Percentiles rank a stretch among this genome's conserved stretches.
Evolutionary conservation across 371 early-diverging fungal genomes (phyloP).

Genomic region (Capillidium heterosporum): DNA sequence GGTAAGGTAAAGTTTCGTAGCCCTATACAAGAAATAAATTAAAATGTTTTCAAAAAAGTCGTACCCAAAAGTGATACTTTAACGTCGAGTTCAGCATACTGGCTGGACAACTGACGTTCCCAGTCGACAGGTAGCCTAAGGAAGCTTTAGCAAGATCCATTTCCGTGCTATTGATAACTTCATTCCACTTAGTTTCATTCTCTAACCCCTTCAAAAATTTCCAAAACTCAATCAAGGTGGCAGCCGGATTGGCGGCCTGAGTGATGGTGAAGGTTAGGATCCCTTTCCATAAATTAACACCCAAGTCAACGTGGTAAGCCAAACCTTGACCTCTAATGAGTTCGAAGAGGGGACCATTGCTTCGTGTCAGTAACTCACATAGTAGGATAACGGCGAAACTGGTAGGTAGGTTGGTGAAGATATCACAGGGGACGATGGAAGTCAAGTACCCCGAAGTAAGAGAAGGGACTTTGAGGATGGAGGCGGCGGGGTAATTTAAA

Average conservation of each 20-base stretch:
- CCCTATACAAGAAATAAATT: neutral
- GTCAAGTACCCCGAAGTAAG: slow-evolving; percentile 15
- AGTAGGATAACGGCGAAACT: slow-evolving; percentile 26
- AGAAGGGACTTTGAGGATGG: slow-evolving; percentile 11
- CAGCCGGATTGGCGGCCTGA: slow-evolving; percentile 30
- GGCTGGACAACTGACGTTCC: neutral
- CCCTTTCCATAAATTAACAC: slow-evolving; percentile 27
- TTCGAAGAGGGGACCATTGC: slow-evolving; percentile 52
- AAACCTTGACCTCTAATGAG: slow-evolving; percentile 53
- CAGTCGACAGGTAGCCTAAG: neutral
- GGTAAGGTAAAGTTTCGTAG: neutral
- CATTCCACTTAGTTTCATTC: neutral
- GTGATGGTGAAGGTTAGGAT: slow-evolving; percentile 27
- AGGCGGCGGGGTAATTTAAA: slow-evolving; percentile 10
- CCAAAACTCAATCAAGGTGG: slow-evolving; percentile 28
- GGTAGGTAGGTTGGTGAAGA: slow-evolving; percentile 11
- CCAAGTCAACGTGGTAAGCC: slow-evolving; percentile 42
- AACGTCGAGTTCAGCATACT: neutral
- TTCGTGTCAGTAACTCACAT: slow-evolving; percentile 34
- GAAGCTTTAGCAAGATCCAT: neutral
- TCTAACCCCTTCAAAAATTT: slow-evolving; percentile 22
- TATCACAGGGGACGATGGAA: slow-evolving; percentile 17
- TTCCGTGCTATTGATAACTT: neutral
- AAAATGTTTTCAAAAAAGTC: neutral
- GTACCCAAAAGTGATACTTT: neutral